Evolutionary conservation across 176 grass and related monocot genomes (phyloP), one percentile per base, ranked within the genome.

Genomic region (Thinopyrum elongatum): DNA sequence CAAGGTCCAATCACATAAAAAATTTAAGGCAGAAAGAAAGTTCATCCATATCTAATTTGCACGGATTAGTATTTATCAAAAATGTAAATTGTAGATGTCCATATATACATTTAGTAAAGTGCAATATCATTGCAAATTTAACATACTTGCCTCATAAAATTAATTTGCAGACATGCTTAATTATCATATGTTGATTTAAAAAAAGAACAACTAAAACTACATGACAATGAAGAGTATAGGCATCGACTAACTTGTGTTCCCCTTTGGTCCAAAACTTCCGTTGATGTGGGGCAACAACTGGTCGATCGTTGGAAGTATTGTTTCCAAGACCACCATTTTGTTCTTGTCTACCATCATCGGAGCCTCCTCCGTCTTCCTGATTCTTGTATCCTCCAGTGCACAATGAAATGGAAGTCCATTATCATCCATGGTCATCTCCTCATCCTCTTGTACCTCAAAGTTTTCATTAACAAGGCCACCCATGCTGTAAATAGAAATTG

Each of bases 181-280:
- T 53, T 15, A 70, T 4, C 39, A 21, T 10, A 44, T 29, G 11
- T 12, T n/a, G 3, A 70, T 3, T 42, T 58, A 30, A 2, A 60
- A 25, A 42, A 49, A 42, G 22, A 38, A 73, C 11, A 22, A 78
- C 21, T 77, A 35, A 59, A 57, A 33, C 6, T 1, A 33, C 5
- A 77, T 53, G 8, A 34, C 2, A 33, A 36, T 12, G 10, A 41
- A 42, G 69, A 11, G 35, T 16, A 39, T 22, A 72, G n/a, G 6
- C 49, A 59, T 14, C 10, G 5, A 31, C 27, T 61, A n/a, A 83
- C 74, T 51, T 84, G 29, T 88, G 87, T 42, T 88, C 87, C 4
- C 64, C 29, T 0, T 4, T 29, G 2, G 55, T 64, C 87, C 81
- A 88, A 63, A 62, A 78, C 80, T 28, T 70, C 26, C 49, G 21